phyloP scores from a whole-genome alignment of 2,329 filamentous ascomycete genomes.

The Hysterium pulicare region DNA sequence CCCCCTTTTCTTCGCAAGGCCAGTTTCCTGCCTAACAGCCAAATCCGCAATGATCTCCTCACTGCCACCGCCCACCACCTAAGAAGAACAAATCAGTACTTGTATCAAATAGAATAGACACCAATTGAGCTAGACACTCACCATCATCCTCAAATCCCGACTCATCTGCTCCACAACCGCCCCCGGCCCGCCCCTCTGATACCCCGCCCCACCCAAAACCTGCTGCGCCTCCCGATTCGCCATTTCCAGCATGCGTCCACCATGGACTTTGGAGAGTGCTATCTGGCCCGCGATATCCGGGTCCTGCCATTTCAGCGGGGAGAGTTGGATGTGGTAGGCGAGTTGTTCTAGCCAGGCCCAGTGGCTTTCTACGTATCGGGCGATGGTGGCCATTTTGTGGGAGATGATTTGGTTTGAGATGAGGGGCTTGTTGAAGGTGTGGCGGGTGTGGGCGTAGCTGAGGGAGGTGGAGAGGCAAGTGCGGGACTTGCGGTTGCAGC shows the following conservation, averaged over 20 bases:
- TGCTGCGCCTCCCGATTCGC: constrained; percentile 54
- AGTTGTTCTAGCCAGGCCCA: constrained; percentile 62
- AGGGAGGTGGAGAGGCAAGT: constrained; percentile 54
- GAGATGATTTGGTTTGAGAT: constrained; percentile 59
- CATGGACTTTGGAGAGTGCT: constrained; percentile 48
- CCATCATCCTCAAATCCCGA: constrained; percentile 52
- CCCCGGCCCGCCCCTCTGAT: constrained; percentile 48
- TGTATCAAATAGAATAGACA: too few species aligned
- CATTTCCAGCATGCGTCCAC: constrained; percentile 49
- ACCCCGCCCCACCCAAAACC: constrained; percentile 53
- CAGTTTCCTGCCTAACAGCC: constrained; percentile 49
- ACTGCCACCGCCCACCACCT: constrained; percentile 50
- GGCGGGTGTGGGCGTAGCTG: constrained; percentile 49
- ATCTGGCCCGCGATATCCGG: constrained; percentile 39
- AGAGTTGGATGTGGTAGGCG: constrained; percentile 51
- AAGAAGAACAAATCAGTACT: background rate
- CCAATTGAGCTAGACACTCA: constrained; percentile 26
- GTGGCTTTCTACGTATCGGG: constrained; percentile 58
- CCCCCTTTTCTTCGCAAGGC: constrained; percentile 38
- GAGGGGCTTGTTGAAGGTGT: constrained; percentile 59
- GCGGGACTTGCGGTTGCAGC: constrained; percentile 56
- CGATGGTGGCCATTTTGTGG: constrained; percentile 58
- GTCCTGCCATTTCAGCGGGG: constrained; percentile 39
- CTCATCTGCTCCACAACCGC: constrained; percentile 53
- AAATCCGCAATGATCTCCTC: constrained; percentile 55